Evolutionary conservation across 2,329 filamentous ascomycete genomes (phyloP).

Genomic region (Sporothrix schenckii): DNA sequence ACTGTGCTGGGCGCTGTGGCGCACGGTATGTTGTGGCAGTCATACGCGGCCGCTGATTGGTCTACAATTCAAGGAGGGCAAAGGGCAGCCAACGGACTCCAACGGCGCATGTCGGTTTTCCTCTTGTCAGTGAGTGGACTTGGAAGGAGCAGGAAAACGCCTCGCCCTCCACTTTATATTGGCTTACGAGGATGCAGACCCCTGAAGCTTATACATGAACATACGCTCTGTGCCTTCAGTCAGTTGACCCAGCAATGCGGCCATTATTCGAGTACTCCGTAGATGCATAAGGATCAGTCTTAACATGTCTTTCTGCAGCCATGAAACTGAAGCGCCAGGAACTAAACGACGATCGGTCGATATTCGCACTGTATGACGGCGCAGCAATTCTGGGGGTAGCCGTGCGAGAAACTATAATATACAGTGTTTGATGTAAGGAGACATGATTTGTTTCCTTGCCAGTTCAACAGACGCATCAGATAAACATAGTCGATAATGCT

Average conservation of each 20-base stretch:
- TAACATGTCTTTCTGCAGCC: conserved; percentile 19
- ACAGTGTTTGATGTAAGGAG: not conserved
- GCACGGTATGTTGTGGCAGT: conserved; percentile 1
- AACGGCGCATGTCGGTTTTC: not conserved
- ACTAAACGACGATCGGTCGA: conserved; percentile 1
- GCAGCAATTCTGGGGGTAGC: not conserved
- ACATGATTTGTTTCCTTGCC: not conserved
- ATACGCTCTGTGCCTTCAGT: not conserved
- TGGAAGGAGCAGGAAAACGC: conserved; percentile 28
- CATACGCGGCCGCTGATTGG: conserved; percentile 4
- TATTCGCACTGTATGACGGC: conserved; percentile 17
- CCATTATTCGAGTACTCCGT: no score
- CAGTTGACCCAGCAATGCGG: not conserved
- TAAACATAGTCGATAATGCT: not conserved
- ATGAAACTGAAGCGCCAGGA: conserved; percentile 25
- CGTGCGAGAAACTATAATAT: not conserved
- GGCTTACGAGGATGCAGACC: conserved; percentile 12
- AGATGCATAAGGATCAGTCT: not conserved
- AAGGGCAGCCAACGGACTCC: conserved; percentile 5
- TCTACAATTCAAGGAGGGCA: not conserved
- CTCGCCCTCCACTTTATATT: conserved; percentile 25
- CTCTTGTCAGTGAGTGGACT: not conserved
- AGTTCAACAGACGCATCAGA: conserved; percentile 10
- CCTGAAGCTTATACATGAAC: not conserved
- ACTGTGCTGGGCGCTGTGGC: not conserved